Base-by-base conservation (phyloP, 768 basidiomycete genomes). In the Tremella fuciformis region DNA sequence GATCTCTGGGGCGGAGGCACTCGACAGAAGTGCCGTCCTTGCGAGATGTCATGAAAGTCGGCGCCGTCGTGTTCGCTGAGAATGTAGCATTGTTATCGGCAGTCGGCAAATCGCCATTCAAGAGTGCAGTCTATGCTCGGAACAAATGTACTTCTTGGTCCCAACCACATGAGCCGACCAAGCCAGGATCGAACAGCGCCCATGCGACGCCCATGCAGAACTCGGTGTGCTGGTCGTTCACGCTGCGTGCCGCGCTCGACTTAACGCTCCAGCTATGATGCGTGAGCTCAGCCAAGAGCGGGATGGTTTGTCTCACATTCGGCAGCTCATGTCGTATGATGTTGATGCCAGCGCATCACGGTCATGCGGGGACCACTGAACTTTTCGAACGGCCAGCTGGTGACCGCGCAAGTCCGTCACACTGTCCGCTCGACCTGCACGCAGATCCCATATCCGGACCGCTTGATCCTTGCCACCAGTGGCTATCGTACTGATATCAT, bases 131-230 rank as follows among this genome's bases (percentile, higher is more conserved):
- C 48, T 51, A 64, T 53, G 53, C 66, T 52, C 64, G 50, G 47
- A 63, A 91, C 62, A 93, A 81, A 77, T 87, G 84, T 53, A 94
- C 78, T 77, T 84, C 83, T 67, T 87, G 84, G 64, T 97, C 94
- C 94, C 94, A 97, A 50, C 88, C 85, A 76, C 91, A 93, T 59
- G 86, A 93, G 40, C 89, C 91, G 48, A 98, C 70, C 16, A 91
- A 73, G 0, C 89, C 89, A 69, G 89, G 86, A 49, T 96, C 91
- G 63, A 85, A 92, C 67, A 96, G 76, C n/a, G 89, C 90, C 92
- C 93, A 96, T 48, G 83, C 82, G 69, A 88, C 87, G 0, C 90
- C 93, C 41, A 88, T 88, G 21, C 94, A 91, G 76, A 98, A 97
- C 78, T 98, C 94, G 1, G 89, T 93, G 73, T 98, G 94, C 6